Base-by-base conservation (phyloP, 495 filamentous ascomycete species). In the Aspergillus bertholletiae region DNA sequence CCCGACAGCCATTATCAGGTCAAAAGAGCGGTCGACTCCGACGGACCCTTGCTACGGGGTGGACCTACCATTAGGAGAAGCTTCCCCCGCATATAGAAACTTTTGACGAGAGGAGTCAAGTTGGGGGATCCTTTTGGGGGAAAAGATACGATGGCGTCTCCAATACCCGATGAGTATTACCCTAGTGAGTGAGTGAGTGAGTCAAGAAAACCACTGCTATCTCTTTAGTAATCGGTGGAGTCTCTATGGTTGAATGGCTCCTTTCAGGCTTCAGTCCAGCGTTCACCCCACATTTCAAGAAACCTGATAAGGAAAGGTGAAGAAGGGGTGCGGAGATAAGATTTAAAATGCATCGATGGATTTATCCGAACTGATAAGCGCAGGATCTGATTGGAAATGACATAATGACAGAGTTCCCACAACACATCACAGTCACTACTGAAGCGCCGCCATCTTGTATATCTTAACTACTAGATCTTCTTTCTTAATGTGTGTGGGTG, bases 61-160 rank as follows among this genome's bases (percentile, higher is more conserved):
- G 49, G 49, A 52, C 35, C 23, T 52, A 26, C 49, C 49, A 15
- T 51, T 52, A 44, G 35, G 23, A 45, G 50, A 34, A 22, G 9
- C 34, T 32, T 21, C 50, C 50, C 49, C 50, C 35, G 22, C 40
- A 41, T 22, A 39, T 5, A 43, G 8, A 32, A 15, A 21, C 7
- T 7, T 18, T 47, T 13, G 23, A 27, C 15, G 15, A 22, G 21
- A 18, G 3, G 18, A 46, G 44, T 46, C 30, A 34, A 34, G 18
- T 13, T 28, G 26, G 21, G 34, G 3, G 26, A 18, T 5, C 24
- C 34, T 17, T 17, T 24, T n/a, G n/a, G n/a, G 3, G 23, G n/a
- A 49, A 34, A 32, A 49, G 17, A 21, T 22, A 46, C 4, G 5
- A 28, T 28, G 15, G n/a, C n/a, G n/a, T n/a, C n/a, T n/a, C n/a